Evolutionary conservation across 1,139 yeast genomes (phyloP).

Genomic region (Saccharomyces hybrid): DNA sequence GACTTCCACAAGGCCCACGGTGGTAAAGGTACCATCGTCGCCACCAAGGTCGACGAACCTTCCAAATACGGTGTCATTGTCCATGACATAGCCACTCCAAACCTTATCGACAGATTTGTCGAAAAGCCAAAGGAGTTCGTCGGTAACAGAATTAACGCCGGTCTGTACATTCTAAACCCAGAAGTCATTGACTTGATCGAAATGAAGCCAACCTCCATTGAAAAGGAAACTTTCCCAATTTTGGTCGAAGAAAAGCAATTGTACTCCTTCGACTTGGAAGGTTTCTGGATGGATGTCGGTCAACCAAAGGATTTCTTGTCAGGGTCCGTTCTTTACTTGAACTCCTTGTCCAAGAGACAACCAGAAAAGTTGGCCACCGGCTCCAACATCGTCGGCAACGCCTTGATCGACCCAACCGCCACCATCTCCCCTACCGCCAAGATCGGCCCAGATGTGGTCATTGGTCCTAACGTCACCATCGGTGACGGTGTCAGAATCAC

Average conservation of each 20-base stretch:
- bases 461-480: conserved; percentile 92
- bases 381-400: conserved; percentile 83
- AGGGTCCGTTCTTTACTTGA: conserved; percentile 89
- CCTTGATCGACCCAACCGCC: conserved; percentile 90
- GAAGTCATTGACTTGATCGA: conserved; percentile 93
- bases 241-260: conserved; percentile 82
- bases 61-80: conserved; percentile 99
- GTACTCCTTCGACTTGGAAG: conserved; percentile 95
- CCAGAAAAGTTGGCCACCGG: conserved; percentile 61
- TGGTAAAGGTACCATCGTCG: conserved; percentile 96
- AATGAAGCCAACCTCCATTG: conserved; percentile 96
- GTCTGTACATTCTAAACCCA: conserved; percentile 94
- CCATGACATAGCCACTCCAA: conserved; percentile 85
- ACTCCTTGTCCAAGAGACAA: conserved; percentile 72
- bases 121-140: conserved; percentile 99
- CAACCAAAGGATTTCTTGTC: conserved; percentile 99
- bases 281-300: conserved; percentile 99
- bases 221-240: conserved; percentile 98
- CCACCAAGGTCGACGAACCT: conserved; percentile 99
- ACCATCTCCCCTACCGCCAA: conserved; percentile 87
- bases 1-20: conserved; percentile 93
- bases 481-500: conserved; percentile 99
- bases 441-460: conserved; percentile 96
- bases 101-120: conserved; percentile 94
- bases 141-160: conserved; percentile 96